Base-by-base conservation (phyloP, 1,139 yeast species). In the Candida sp. region DNA sequence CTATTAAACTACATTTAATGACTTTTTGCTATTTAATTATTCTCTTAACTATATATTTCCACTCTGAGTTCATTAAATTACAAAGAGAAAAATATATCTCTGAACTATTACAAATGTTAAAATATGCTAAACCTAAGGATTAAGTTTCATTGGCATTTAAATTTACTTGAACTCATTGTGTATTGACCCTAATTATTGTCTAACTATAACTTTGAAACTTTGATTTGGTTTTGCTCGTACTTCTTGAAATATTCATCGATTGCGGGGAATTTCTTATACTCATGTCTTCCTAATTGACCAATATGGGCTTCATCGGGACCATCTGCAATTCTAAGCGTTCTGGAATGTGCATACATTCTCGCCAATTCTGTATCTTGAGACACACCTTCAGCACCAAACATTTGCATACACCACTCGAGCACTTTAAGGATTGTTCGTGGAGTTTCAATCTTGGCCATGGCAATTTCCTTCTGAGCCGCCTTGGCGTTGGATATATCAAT, bases 221-320 rank as follows among this genome's bases (percentile, higher is more conserved):
- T 57, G 6, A 43, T 52, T 37, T 51, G 51, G 38, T 62, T 56
- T 5, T 44, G 44, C 3, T 61, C 67, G 43, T 52, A 49, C 15
- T 48, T 49, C 11, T 51, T 63, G 48, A 73, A 73, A 49, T 58
- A 73, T 35, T 55, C 57, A 46, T 70, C 74, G 19, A 66, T 68
- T n/a, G n/a, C n/a, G n/a, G 15, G 50, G 42, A 68, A 70, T 42
- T 54, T 54, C 52, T 71, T 71, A 29, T 70, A 63, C 47, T 74
- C 77, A 37, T 64, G 60, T 45, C 79, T 66, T 8, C 80, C 87
- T 53, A 83, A 68, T 61, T 82, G 88, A 51, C 69, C 68, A 60
- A 81, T 66, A 59, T 84, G 88, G 5, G 85, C 85, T 62, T 83
- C 89, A 63, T 83, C 89, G 2, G 90, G 89, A 6, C 89, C 88